Conservation (phyloP, 257 asterid species). For the Solanum phureja region DNA sequence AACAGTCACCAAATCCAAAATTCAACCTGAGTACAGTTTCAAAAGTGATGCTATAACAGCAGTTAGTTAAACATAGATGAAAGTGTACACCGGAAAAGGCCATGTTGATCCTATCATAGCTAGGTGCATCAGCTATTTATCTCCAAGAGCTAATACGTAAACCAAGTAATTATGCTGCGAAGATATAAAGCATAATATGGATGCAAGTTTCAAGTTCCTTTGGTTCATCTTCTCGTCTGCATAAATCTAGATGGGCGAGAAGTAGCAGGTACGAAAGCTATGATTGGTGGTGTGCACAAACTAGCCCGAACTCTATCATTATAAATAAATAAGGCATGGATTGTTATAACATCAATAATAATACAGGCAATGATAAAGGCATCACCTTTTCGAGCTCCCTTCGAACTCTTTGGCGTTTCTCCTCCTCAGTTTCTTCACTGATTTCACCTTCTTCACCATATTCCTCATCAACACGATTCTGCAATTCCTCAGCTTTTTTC, state of each 20-base stretch:
- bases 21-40: neutral
- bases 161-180: neutral
- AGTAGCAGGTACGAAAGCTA: neutral
- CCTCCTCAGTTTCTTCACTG: conserved; percentile 59
- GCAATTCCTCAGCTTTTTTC: conserved; percentile 85
- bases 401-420: conserved; percentile 70
- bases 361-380: neutral
- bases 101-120: neutral
- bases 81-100: neutral
- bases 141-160: neutral
- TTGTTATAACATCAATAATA: neutral
- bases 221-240: neutral
- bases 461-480: conserved; percentile 52
- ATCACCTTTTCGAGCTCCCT: conserved; percentile 79
- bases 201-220: neutral
- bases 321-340: neutral
- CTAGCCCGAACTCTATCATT: neutral
- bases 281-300: neutral
- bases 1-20: neutral
- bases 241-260: neutral
- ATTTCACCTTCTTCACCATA: conserved; percentile 21
- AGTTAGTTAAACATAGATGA: neutral
- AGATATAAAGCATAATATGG: neutral
- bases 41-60: neutral
- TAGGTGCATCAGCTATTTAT: neutral